These are phyloP conservation scores for Raffaelea ambrosiae DNA, from an alignment of 2,329 filamentous ascomycete species.

Conservation along the genomic window DNA sequence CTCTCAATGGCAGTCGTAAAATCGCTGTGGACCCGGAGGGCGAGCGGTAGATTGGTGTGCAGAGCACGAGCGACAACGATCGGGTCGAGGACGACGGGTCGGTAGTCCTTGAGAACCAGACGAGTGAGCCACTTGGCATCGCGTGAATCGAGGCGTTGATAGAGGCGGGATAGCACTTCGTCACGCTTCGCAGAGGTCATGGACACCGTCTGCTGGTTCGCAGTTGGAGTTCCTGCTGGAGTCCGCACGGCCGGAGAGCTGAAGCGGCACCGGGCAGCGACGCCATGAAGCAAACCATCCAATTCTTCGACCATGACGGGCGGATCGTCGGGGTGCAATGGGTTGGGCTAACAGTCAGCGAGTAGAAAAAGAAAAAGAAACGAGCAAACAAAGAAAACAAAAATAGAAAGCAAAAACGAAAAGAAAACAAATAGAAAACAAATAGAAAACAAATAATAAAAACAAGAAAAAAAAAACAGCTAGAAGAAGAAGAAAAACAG, in stretches of 20 bases:
- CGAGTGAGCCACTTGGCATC: conserved; percentile 86
- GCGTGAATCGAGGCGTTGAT: conserved; percentile 49
- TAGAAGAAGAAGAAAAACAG: conserved; percentile 5
- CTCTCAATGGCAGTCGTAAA: conserved; percentile 47
- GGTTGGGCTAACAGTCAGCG: conserved; percentile 37
- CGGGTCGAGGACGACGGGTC: conserved; percentile 56
- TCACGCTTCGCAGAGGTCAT: conserved; percentile 16
- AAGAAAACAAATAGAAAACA: not conserved
- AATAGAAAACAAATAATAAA: not conserved
- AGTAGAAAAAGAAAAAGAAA: not conserved
- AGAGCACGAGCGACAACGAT: conserved; percentile 47
- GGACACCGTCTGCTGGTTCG: not conserved
- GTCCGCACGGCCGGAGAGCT: conserved; percentile 56
- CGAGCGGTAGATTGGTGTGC: conserved; percentile 60
- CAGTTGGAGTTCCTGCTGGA: conserved; percentile 2
- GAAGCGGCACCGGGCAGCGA: conserved; percentile 62
- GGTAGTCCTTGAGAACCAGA: conserved; percentile 67
- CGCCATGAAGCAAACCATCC: conserved; percentile 52
- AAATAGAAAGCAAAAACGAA: not conserved
- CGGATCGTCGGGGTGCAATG: conserved; percentile 20
- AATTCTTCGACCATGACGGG: conserved; percentile 63
- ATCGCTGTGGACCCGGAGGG: conserved; percentile 62
- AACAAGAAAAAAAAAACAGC: not conserved
- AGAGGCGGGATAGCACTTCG: conserved; percentile 45
- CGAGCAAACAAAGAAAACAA: not conserved